A percentile compares a stretch with the other conserved stretches of the same genome.
Evolutionary conservation across 495 filamentous ascomycete species (phyloP).

Genomic region (Xylaria palmicola): DNA sequence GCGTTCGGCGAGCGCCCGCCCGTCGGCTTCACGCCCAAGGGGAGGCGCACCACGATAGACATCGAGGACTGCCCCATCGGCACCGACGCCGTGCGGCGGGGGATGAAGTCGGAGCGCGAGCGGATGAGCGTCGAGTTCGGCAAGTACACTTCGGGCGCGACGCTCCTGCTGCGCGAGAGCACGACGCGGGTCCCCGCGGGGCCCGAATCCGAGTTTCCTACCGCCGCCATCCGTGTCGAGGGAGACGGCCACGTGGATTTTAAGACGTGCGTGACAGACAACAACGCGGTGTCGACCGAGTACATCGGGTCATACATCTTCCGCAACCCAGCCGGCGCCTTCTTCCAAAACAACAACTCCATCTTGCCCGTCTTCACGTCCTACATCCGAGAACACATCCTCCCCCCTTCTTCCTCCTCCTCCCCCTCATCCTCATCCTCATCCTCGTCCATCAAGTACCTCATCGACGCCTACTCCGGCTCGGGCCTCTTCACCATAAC

Average conservation of each 20-base stretch:
- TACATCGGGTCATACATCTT: slow-evolving; percentile 85
- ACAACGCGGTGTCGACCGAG: slow-evolving; percentile 76
- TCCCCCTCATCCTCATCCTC: slow-evolving; percentile 25
- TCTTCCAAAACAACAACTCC: slow-evolving; percentile 99
- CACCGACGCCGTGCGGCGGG: slow-evolving; percentile 75
- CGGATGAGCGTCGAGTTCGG: slow-evolving; percentile 66
- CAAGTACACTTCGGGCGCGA: slow-evolving; percentile 78
- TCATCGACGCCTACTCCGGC: slow-evolving; percentile 97
- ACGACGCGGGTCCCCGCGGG: slow-evolving; percentile 66
- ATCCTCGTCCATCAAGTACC: slow-evolving; percentile 61
- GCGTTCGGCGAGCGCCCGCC: slow-evolving; percentile 60
- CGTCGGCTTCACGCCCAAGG: slow-evolving; percentile 90
- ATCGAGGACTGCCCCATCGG: slow-evolving; percentile 98
- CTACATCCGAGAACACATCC: slow-evolving; percentile 82
- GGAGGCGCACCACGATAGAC: slow-evolving; percentile 69
- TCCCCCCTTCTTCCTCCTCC: slow-evolving; percentile 43
- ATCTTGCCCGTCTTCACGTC: slow-evolving; percentile 88
- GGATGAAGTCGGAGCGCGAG: slow-evolving; percentile 70
- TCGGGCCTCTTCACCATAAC: slow-evolving; percentile 96
- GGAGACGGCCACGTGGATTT: slow-evolving; percentile 60
- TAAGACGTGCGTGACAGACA: slow-evolving; percentile 84
- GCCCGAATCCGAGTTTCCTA: slow-evolving; percentile 14
- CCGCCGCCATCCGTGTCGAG: slow-evolving; percentile 32
- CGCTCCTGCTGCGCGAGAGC: slow-evolving; percentile 82
- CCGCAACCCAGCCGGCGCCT: slow-evolving; percentile 83